A percentile compares a stretch with the other conserved stretches of the same genome.
Conservation (phyloP, 805 yeast genomes). For the Candida pseudofarinosa region DNA sequence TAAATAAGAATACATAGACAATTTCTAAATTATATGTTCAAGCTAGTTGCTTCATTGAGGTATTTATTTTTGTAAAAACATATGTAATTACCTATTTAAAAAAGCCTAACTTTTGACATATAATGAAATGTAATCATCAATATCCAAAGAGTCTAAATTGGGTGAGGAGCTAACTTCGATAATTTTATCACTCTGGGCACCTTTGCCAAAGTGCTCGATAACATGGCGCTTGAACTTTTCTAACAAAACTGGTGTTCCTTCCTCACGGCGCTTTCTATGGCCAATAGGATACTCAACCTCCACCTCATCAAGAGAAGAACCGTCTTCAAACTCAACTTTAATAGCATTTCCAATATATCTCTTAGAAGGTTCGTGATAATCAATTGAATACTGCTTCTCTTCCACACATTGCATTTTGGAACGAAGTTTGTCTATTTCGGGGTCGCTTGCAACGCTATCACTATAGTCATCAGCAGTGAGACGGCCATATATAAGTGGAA, state of each 20-base stretch:
- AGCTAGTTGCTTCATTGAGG: not conserved
- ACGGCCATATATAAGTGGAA: constrained; percentile 52
- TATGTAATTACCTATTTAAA: too few species aligned
- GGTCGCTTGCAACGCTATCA: constrained; percentile 47
- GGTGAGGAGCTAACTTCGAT: constrained; percentile 27
- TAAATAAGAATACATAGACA: too few species aligned
- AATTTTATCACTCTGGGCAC: constrained; percentile 33
- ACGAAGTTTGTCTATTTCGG: constrained; percentile 50
- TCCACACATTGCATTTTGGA: constrained; percentile 52
- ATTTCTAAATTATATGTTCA: too few species aligned
- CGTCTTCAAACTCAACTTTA: constrained; percentile 48
- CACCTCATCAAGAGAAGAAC: constrained; percentile 43
- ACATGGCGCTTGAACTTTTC: constrained; percentile 51
- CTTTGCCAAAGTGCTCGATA: constrained; percentile 36
- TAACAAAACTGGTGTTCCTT: constrained; percentile 53
- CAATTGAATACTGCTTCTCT: constrained; percentile 44
- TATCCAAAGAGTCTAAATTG: constrained; percentile 37
- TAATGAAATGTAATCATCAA: constrained; percentile 12
- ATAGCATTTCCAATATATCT: constrained; percentile 57
- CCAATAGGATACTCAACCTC: constrained; percentile 45
- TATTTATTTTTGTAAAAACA: too few species aligned
- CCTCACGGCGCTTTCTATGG: constrained; percentile 54
- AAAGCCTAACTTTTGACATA: constrained; percentile 2
- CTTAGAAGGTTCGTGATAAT: constrained; percentile 54
- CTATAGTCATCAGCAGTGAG: constrained; percentile 56